These are phyloP conservation scores for Podospora conica DNA, from an alignment of 495 filamentous ascomycete species.

Conservation along the genomic window DNA sequence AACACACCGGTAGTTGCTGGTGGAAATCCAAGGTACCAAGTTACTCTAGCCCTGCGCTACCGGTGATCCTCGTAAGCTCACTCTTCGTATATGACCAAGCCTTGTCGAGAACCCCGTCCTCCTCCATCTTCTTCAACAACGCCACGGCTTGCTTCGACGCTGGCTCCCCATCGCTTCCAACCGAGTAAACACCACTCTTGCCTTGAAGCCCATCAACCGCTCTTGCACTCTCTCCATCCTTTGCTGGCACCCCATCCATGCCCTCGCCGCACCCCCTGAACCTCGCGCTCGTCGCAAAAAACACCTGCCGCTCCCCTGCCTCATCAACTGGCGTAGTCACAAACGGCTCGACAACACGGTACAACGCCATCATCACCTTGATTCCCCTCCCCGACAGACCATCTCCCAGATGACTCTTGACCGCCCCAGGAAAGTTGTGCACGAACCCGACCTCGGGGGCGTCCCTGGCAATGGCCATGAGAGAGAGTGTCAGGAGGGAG, in stretches of 20 bases:
- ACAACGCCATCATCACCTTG: neutral
- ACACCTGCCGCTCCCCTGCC: conserved; percentile 51
- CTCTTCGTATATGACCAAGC: conserved; percentile 46
- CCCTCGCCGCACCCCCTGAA: conserved; percentile 29
- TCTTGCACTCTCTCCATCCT: conserved; percentile 28
- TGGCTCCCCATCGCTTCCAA: conserved; percentile 38
- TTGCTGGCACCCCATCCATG: conserved; percentile 6
- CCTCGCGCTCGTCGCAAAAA: conserved; percentile 43
- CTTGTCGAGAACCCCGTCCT: conserved; percentile 34
- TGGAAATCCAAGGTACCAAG: too few species aligned
- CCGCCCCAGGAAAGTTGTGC: conserved; percentile 51
- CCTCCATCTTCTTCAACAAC: conserved; percentile 32
- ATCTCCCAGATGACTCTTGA: conserved; percentile 33
- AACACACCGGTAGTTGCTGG: too few species aligned
- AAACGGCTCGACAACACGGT: neutral
- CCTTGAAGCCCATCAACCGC: conserved; percentile 36
- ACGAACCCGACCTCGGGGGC: conserved; percentile 51
- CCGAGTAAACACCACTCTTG: conserved; percentile 48
- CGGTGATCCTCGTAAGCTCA: conserved; percentile 38
- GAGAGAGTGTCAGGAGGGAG: conserved; percentile 44
- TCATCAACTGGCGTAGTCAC: conserved; percentile 26
- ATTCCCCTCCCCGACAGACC: neutral
- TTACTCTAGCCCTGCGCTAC: too few species aligned
- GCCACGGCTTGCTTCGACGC: conserved; percentile 25
- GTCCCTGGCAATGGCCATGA: conserved; percentile 42